phyloP scores from a whole-genome alignment of 1,139 yeast species.

The Geotrichum europaeum region DNA sequence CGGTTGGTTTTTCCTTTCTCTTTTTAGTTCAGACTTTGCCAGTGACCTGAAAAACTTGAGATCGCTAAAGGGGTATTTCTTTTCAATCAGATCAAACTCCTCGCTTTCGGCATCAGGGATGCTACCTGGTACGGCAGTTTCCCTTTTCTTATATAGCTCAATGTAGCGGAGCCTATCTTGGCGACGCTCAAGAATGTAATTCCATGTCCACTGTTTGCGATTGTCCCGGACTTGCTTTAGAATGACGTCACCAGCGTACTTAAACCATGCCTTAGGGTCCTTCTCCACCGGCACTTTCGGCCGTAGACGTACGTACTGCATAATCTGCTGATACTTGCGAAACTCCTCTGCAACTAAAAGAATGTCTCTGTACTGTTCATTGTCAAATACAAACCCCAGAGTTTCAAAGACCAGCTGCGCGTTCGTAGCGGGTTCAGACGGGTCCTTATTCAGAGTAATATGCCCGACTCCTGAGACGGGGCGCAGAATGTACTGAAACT shows the following conservation, averaged over 20 bases:
- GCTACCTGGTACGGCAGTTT: background rate
- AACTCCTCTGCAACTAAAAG: constrained; percentile 76
- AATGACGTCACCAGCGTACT: constrained; percentile 69
- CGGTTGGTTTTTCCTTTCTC: constrained; percentile 39
- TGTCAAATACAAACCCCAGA: constrained; percentile 78
- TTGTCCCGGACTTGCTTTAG: constrained; percentile 72
- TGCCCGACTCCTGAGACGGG: constrained; percentile 91
- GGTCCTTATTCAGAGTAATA: constrained; percentile 76
- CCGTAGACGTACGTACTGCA: constrained; percentile 62
- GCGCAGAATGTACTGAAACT: constrained; percentile 59
- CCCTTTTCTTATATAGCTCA: constrained; percentile 51
- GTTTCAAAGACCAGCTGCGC: constrained; percentile 79
- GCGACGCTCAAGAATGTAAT: constrained; percentile 59
- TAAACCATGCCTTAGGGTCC: constrained; percentile 75
- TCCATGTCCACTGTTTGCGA: constrained; percentile 87
- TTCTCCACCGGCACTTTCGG: constrained; percentile 58
- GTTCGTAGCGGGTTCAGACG: constrained; percentile 58
- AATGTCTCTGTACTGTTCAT: constrained; percentile 76
- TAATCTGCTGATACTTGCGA: constrained; percentile 70
- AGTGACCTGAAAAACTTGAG: constrained; percentile 78
- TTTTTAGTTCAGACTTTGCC: constrained; percentile 59
- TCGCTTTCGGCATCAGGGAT: constrained; percentile 22
- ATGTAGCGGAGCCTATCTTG: constrained; percentile 66
- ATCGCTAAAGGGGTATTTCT: constrained; percentile 63
- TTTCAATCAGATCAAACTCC: constrained; percentile 51